Percentiles rank a stretch among this genome's conserved stretches.
phyloP scores from a whole-genome alignment of 2,329 filamentous ascomycete species.

The Canariomyces notabilis region DNA sequence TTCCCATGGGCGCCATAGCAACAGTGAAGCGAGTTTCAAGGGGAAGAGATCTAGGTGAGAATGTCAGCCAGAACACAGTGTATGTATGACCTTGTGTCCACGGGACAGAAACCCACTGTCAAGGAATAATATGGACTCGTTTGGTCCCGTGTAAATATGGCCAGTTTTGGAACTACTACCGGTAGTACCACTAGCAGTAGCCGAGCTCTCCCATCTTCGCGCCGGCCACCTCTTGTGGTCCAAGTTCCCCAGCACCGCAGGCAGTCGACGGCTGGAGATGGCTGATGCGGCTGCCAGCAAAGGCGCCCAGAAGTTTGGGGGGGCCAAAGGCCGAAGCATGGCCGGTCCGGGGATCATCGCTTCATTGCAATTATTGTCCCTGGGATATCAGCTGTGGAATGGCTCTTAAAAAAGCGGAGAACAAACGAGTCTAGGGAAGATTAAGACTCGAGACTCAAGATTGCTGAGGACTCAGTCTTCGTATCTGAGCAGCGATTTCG shows the following conservation, averaged over 20 bases:
- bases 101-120: slow-evolving; percentile 65
- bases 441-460: no score
- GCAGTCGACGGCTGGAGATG: slow-evolving; percentile 3
- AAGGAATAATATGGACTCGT: slow-evolving; percentile 84
- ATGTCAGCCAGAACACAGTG: not conserved
- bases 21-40: slow-evolving; percentile 55
- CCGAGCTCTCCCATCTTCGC: slow-evolving; percentile 35
- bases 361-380: slow-evolving; percentile 21
- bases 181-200: slow-evolving; percentile 51
- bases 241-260: not conserved
- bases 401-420: not conserved
- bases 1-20: slow-evolving; percentile 42
- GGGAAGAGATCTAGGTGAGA: slow-evolving; percentile 70
- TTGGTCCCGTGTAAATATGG: slow-evolving; percentile 69
- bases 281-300: slow-evolving; percentile 19
- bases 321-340: slow-evolving; percentile 32
- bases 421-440: slow-evolving; percentile 13
- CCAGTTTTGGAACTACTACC: slow-evolving; percentile 67
- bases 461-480: no score
- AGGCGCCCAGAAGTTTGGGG: slow-evolving; percentile 22
- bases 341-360: slow-evolving; percentile 32
- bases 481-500: no score
- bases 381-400: not conserved
- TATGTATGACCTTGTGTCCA: not conserved
- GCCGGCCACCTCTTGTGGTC: not conserved